Evolutionary conservation across 1,284 basidiomycete species (phyloP).

Genomic region (Leccinum proximum): DNA sequence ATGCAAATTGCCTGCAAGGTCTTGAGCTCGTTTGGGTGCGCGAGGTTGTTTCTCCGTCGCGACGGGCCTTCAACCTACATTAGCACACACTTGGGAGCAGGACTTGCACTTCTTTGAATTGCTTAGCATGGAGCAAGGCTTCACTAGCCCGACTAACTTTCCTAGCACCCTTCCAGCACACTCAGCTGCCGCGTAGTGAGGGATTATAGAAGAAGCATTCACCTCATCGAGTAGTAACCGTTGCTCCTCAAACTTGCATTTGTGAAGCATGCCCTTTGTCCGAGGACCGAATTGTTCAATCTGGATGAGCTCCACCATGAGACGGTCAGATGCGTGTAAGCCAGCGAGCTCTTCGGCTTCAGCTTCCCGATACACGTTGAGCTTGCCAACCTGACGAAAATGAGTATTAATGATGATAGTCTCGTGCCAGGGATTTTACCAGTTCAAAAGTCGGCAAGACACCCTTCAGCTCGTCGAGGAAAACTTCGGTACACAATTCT

Average conservation of each 20-base stretch:
- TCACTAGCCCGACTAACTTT: conserved; percentile 82
- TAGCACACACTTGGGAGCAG: neutral
- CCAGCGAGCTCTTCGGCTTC: conserved; percentile 86
- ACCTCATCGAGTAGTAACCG: conserved; percentile 74
- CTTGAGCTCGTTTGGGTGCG: too few relatives aligned
- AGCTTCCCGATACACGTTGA: conserved; percentile 88
- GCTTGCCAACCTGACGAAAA: conserved; percentile 72
- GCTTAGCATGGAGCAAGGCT: conserved; percentile 71
- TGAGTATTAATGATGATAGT: conserved; percentile 13
- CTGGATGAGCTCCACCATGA: conserved; percentile 97
- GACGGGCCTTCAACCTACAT: too few relatives aligned
- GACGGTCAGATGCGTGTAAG: conserved; percentile 91
- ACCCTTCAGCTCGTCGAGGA: conserved; percentile 84
- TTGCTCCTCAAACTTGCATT: conserved; percentile 81
- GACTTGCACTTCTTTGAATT: conserved; percentile 84
- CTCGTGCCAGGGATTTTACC: conserved; percentile 36
- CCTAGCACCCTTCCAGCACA: conserved; percentile 59
- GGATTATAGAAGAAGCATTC: conserved; percentile 19
- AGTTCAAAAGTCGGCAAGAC: conserved; percentile 90
- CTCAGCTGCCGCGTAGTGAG: conserved; percentile 9
- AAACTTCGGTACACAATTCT: conserved; percentile 82
- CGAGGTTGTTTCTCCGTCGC: too few relatives aligned
- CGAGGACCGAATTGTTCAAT: conserved; percentile 91
- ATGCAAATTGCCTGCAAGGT: too few relatives aligned
- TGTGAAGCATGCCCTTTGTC: conserved; percentile 94